Conservation (phyloP, 345 rosid species). For the Aethionema arabicum region DNA sequence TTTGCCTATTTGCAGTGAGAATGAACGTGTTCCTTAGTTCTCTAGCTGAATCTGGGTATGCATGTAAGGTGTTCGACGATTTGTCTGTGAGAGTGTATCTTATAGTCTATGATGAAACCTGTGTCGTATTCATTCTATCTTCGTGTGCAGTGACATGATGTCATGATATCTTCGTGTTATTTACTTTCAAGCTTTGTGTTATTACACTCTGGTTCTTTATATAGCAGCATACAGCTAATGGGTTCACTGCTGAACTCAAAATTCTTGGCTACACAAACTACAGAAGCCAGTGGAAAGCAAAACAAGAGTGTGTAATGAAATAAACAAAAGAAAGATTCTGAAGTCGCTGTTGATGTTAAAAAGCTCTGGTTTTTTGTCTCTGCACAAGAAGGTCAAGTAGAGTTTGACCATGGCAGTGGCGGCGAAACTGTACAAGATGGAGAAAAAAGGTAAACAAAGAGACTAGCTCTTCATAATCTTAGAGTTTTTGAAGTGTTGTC, state of each 20-base stretch:
- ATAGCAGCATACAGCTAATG: too few relatives aligned
- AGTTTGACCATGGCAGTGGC: constrained; percentile 25
- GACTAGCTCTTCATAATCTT: not conserved
- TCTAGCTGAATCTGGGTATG: constrained; percentile 3
- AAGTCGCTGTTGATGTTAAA: constrained; percentile 28
- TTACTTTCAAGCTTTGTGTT: too few relatives aligned
- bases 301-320: constrained; percentile 17
- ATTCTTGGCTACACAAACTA: constrained; percentile 30
- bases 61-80: constrained; percentile 32
- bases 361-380: constrained; percentile 23
- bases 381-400: constrained; percentile 29
- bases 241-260: not conserved
- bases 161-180: constrained; percentile 5
- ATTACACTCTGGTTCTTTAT: constrained; percentile 18
- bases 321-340: not conserved
- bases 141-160: too few relatives aligned
- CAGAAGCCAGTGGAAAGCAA: constrained; percentile 17
- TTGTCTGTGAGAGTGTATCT: constrained; percentile 14
- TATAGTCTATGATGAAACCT: constrained; percentile 6
- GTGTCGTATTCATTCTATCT: too few relatives aligned
- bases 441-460: constrained; percentile 22
- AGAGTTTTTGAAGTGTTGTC: not conserved
- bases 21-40: not conserved
- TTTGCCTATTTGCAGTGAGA: too few relatives aligned
- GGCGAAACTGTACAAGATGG: constrained; percentile 33